Conservation (phyloP, 176 grass and related monocot species). For the Poa pratensis region DNA sequence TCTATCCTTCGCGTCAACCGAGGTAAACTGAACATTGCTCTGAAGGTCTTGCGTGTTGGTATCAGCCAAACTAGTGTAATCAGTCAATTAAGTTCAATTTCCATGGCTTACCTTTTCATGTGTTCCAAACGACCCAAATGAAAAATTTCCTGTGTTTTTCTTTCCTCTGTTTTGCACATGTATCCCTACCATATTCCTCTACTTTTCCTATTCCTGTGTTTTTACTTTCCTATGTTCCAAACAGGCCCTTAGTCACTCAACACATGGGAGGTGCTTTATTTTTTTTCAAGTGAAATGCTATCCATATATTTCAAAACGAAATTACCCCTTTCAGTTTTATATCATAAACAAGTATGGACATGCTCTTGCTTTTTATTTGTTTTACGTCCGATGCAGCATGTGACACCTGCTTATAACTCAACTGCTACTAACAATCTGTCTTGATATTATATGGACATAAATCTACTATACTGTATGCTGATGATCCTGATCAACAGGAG, state of each 20-base stretch:
- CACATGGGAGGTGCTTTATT: constrained; percentile 20
- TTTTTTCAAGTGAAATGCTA: constrained; percentile 28
- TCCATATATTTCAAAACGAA: constrained; percentile 19
- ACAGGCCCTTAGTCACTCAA: background rate
- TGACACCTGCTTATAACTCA: constrained; percentile 35
- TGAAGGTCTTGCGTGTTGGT: too few relatives aligned
- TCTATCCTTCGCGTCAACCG: too few relatives aligned
- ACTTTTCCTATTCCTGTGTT: too few relatives aligned
- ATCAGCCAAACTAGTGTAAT: too few relatives aligned
- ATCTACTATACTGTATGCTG: constrained; percentile 49
- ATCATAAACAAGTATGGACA: constrained; percentile 16
- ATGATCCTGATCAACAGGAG: constrained; percentile 65
- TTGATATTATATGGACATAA: constrained; percentile 51
- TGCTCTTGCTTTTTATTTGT: background rate
- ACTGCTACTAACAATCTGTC: constrained; percentile 37
- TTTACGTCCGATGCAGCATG: constrained; percentile 1
- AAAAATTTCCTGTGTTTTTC: too few relatives aligned
- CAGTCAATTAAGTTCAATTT: too few relatives aligned
- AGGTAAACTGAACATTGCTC: too few relatives aligned
- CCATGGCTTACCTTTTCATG: too few relatives aligned
- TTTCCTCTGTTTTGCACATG: too few relatives aligned
- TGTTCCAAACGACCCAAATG: too few relatives aligned
- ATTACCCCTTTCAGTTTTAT: background rate
- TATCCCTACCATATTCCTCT: too few relatives aligned
- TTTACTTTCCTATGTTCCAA: too few relatives aligned